Base-by-base conservation (phyloP, 768 basidiomycete genomes). In the Tricholoma saponaceum region DNA sequence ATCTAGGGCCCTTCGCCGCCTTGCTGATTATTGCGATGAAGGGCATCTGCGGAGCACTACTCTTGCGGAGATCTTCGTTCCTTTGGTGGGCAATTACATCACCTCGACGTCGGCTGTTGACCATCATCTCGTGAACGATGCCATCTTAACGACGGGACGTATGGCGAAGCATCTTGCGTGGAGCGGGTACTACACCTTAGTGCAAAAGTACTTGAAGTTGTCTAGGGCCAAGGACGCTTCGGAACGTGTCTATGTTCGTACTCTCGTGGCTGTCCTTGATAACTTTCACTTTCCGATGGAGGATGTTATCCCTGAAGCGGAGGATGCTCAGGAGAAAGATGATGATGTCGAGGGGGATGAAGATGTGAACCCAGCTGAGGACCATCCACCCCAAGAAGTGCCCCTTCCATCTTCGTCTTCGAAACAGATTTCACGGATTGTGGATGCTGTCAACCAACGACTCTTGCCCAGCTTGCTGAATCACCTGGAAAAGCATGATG, bases 261-360 rank as follows among this genome's bases (percentile, higher is more conserved):
- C 90, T 0, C 77, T 98, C 22, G 90, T 97, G 1, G 78, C 90
- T 0, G 72, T 98, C 6, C 77, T 99, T 52, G 92, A 96, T 66
- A 86, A 86, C 65, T 99, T 98, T 76, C 90, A 92, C 66, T 98
- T 98, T 66, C 79, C 87, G 1, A 88, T 95, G 84, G 85, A 88
- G 51, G 81, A 86, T 20, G 62, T 69, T 0, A 72, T 84, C 7
- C 72, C 68, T 3, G 69, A 69, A 23, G 71, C 65, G 14, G 69
- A 67, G 4, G 67, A 63, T 0, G 68, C 68, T 20, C 69, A 60
- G 14, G 71, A 69, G 5, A 73, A 74, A 12, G 75, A 73, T 7
- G 74, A 72, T 7, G 70, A 65, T 22, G 69, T 65, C 2, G 68
- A 68, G 12, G 58, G 49, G 0, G 64, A 65, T n/a, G 53, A 26